Conservation (phyloP, 2,329 filamentous ascomycete species). For the Cordyceps cicadae region DNA sequence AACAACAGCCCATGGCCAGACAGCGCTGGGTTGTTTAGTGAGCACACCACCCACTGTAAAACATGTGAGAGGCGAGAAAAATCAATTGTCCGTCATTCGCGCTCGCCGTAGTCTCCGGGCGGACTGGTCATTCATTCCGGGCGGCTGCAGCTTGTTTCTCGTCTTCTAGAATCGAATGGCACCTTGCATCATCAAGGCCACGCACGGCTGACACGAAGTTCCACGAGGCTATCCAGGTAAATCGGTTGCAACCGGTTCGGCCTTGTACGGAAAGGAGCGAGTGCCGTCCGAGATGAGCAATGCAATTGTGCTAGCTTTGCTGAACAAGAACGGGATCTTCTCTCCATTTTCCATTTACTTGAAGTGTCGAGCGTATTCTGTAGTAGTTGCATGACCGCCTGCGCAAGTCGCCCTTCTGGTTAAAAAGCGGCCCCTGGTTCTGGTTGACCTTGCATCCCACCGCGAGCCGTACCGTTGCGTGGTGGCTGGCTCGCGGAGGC, state of each 20-base stretch:
- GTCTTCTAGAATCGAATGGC: slow-evolving; percentile 5
- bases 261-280: background rate
- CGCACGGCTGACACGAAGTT: background rate
- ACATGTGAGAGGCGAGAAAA: background rate
- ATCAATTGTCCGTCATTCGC: background rate
- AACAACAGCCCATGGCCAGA: slow-evolving; percentile 6
- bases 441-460: background rate
- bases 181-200: slow-evolving; percentile 6
- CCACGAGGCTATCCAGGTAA: background rate
- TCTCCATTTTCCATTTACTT: background rate
- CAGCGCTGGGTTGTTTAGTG: background rate
- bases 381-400: background rate
- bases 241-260: background rate
- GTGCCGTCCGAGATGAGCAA: background rate
- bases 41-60: slow-evolving; percentile 2
- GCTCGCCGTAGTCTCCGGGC: slow-evolving; percentile 1
- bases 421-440: background rate
- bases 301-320: background rate
- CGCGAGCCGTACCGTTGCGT: slow-evolving; percentile 9
- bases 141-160: background rate
- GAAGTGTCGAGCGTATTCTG: background rate
- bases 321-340: background rate
- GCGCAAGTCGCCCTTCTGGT: background rate
- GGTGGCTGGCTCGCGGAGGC: slow-evolving; percentile 2
- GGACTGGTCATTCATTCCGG: slow-evolving; percentile 9